Percentiles rank a stretch among this genome's conserved stretches.
These are phyloP conservation scores for Lophium mytilinum DNA, from an alignment of 495 filamentous ascomycete species.

Conservation along the genomic window DNA sequence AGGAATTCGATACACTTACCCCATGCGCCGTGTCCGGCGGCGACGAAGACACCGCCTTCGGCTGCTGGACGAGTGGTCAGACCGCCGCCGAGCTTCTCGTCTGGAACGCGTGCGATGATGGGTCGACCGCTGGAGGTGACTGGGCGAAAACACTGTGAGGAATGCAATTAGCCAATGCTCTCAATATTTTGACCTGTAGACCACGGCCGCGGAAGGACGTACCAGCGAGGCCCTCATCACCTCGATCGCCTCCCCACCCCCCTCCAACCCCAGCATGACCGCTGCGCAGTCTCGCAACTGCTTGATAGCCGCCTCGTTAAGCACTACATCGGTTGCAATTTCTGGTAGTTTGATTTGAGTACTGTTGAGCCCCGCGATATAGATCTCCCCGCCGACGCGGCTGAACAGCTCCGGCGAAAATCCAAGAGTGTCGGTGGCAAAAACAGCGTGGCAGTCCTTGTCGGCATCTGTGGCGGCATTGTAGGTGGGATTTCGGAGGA, in stretches of 20 bases:
- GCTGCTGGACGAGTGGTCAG: constrained; percentile 33
- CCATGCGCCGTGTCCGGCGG: constrained; percentile 55
- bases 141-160: constrained; percentile 57
- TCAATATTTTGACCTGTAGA: not conserved
- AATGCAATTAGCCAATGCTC: constrained; percentile 1
- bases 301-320: constrained; percentile 40
- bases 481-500: constrained; percentile 56
- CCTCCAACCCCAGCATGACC: constrained; percentile 44
- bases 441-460: constrained; percentile 58
- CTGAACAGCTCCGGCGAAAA: constrained; percentile 71
- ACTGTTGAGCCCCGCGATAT: constrained; percentile 66
- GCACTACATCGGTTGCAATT: constrained; percentile 40
- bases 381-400: constrained; percentile 55
- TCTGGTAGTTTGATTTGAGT: constrained; percentile 48
- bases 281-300: constrained; percentile 47
- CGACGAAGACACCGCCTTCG: constrained; percentile 61
- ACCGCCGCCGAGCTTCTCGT: constrained; percentile 44
- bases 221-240: constrained; percentile 44
- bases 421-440: constrained; percentile 47
- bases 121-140: constrained; percentile 55
- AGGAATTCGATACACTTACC: constrained; percentile 14
- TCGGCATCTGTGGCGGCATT: constrained; percentile 27
- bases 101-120: constrained; percentile 48
- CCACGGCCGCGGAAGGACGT: not conserved
- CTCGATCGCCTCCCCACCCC: constrained; percentile 47